These are phyloP conservation scores for Fusarium drepaniforme DNA, from an alignment of 2,329 filamentous ascomycete species.

Conservation along the genomic window DNA sequence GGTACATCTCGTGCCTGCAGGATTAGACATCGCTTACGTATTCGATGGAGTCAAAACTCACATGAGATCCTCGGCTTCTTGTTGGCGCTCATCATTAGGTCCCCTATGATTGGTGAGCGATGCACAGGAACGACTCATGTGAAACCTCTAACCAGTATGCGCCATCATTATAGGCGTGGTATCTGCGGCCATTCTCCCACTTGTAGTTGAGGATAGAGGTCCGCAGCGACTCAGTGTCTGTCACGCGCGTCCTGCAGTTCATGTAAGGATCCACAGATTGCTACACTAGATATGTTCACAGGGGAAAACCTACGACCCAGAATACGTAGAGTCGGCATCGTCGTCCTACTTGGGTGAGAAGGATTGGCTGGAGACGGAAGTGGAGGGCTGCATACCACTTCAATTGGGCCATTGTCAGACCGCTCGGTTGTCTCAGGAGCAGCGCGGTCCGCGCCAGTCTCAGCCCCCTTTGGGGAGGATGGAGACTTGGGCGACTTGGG, in stretches of 20 bases:
- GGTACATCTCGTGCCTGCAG: constrained; percentile 38
- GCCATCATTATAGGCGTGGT: constrained; percentile 60
- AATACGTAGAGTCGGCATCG: constrained; percentile 19
- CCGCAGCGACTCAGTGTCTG: constrained; percentile 21
- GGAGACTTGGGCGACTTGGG: not conserved
- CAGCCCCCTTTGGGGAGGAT: not conserved
- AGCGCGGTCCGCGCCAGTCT: not conserved
- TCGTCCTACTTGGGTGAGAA: constrained; percentile 14
- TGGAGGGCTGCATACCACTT: constrained; percentile 11
- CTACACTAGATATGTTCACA: not conserved
- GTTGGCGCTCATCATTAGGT: constrained; percentile 42
- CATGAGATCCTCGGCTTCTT: constrained; percentile 42
- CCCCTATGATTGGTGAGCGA: constrained; percentile 15
- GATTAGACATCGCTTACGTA: not conserved
- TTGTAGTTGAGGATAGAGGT: constrained; percentile 36
- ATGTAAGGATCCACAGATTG: not conserved
- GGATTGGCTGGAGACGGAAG: not conserved
- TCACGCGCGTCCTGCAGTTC: not conserved
- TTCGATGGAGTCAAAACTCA: not conserved
- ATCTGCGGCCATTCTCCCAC: constrained; percentile 61
- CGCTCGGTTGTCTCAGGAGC: not conserved
- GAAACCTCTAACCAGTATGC: constrained; percentile 43
- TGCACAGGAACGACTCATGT: not conserved
- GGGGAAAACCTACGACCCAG: constrained; percentile 1
- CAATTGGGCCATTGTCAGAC: constrained; percentile 2